Evolutionary conservation across 2,329 filamentous ascomycete species (phyloP).

Genomic region (Neoscytalidium dimidiatum): DNA sequence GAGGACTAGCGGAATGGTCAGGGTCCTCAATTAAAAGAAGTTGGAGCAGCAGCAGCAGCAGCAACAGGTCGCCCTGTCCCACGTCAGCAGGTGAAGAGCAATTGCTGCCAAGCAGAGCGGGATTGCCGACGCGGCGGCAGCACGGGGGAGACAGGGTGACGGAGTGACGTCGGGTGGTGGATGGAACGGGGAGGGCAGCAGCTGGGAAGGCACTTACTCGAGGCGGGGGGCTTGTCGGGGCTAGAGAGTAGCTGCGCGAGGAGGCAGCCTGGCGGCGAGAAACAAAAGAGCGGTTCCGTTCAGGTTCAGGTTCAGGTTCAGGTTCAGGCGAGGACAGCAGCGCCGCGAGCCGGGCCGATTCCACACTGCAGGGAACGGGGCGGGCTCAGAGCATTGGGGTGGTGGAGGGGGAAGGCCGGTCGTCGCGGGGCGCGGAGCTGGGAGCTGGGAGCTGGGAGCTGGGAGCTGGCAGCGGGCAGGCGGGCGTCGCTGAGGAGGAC

Average conservation of each 20-base stretch:
- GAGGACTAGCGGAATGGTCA: not conserved
- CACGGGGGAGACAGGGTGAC: no score
- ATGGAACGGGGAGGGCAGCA: not conserved
- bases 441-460: not conserved
- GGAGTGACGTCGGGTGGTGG: conserved; percentile 7
- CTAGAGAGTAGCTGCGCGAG: not conserved
- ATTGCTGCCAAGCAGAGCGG: not conserved
- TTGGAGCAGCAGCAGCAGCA: not conserved
- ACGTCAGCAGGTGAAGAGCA: conserved; percentile 3
- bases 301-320: conserved; percentile 1
- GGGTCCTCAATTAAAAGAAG: conserved; percentile 10
- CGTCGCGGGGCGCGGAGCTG: not conserved
- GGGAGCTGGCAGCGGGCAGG: not conserved
- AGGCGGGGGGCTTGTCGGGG: conserved; percentile 6
- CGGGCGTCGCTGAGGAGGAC: not conserved
- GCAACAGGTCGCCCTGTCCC: not conserved
- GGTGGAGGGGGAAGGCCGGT: not conserved
- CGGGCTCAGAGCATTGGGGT: conserved; percentile 15
- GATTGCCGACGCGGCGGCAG: not conserved
- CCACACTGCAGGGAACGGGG: conserved; percentile 12
- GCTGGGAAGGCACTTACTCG: not conserved
- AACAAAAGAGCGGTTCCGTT: conserved; percentile 12
- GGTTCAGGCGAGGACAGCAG: not conserved
- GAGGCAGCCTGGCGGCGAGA: not conserved
- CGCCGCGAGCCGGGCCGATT: conserved; percentile 7